Base-by-base conservation (phyloP, 2,329 filamentous ascomycete species). In the Akanthomyces lecanii region DNA sequence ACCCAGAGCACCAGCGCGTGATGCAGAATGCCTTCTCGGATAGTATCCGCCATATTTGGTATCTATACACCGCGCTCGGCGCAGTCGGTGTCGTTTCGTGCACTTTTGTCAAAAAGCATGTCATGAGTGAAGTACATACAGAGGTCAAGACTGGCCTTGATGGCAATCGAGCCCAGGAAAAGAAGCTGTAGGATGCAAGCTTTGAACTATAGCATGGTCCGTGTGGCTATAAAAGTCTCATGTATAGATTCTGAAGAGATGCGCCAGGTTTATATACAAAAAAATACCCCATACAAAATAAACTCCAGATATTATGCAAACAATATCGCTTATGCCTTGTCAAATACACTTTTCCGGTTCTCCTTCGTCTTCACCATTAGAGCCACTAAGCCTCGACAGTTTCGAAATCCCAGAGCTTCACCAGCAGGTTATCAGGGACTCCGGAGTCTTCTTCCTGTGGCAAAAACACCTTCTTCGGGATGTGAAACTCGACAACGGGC, bases 401-500 rank as follows among this genome's bases (percentile, higher is more conserved):
- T 18, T 70, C 71, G 69, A 89, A 89, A 64, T 84, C 80, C 85
- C 86, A 89, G 33, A 89, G 74, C 71, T 81, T 85, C 52, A 83
- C 82, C 25, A 88, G 68, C 40, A 88, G 73, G 64, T 76, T 83
- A 68, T 88, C 82, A 62, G 83, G 78, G 16, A 78, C 72, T 48
- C 73, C 78, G 5, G 79, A 77, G 12, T 73, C 75, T 11, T 73
- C 71, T 36, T 85, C 82, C 14, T 85, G 79, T 0, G 81, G 78
- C 56, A 82, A 69, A 59, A 96, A 89, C 47, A 97, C 89, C 68
- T 82, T 86, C 78, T 95, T 95, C 8, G 94, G 93, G 66, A 99
- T 97, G 75, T 95, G 91, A 75, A 90, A 97, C 75, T 98, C 95
- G 57, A 98, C 87, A 14, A 95, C 92, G 0, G 94, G 93, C 6